These are phyloP conservation scores for Cyclotella sp. DNA, from an alignment of 108 stramenopile species.

Conservation along the genomic window DNA sequence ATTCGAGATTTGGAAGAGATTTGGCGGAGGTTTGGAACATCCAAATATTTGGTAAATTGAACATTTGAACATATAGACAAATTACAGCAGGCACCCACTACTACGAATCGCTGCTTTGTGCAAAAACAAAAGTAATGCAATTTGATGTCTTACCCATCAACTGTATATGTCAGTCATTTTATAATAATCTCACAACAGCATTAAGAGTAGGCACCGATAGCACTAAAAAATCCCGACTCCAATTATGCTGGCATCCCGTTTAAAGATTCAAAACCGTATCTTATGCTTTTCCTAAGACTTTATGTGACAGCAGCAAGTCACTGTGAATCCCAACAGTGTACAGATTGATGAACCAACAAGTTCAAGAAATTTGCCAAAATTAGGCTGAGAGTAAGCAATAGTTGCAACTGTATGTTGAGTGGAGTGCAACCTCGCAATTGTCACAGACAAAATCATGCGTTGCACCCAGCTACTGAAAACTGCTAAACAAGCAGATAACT, in stretches of 20 bases:
- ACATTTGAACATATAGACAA: too few species aligned
- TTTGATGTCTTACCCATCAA: neutral
- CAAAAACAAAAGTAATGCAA: neutral
- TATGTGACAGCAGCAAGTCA: slow-evolving; percentile 75
- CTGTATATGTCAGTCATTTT: slow-evolving; percentile 19
- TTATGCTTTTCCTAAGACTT: slow-evolving; percentile 59
- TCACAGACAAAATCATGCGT: too few species aligned
- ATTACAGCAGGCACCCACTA: neutral
- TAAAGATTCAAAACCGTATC: slow-evolving; percentile 48
- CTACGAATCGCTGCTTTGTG: neutral
- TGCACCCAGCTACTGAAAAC: too few species aligned
- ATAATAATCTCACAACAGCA: slow-evolving; percentile 52
- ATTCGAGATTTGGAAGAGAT: too few species aligned
- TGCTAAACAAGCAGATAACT: too few species aligned
- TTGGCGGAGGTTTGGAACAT: too few species aligned
- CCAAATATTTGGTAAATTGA: too few species aligned
- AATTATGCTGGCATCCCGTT: slow-evolving; percentile 57
- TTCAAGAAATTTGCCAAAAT: slow-evolving; percentile 77
- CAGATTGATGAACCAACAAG: slow-evolving; percentile 81
- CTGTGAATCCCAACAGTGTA: slow-evolving; percentile 73
- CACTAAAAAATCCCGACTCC: slow-evolving; percentile 65
- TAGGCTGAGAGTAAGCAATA: slow-evolving; percentile 68
- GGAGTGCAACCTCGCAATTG: too few species aligned
- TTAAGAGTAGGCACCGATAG: slow-evolving; percentile 70
- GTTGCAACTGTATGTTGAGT: slow-evolving; percentile 58